Evolutionary conservation across 805 yeast species (phyloP), one percentile per base, ranked within the genome.

Genomic region (Candida nonsorbophila): DNA sequence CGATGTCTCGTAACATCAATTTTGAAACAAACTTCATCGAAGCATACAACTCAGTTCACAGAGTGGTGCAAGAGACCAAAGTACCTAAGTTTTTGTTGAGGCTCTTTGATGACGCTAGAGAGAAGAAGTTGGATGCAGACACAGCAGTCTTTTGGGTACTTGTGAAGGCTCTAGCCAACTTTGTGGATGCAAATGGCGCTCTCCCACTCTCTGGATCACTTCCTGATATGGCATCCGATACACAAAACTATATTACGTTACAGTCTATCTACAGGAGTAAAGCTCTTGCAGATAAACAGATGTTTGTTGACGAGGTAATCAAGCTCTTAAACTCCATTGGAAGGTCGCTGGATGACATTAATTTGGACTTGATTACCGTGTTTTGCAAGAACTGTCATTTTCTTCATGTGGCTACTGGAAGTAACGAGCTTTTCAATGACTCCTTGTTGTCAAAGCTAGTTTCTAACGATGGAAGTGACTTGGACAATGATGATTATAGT

Each of bases 201-300:
- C 58, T 84, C n/a, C 95, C 95, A 0, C 53, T 85, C 2, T 66
- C 79, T 3, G 95, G 94, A 0, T 69, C 60, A 1, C 48, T 88
- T 5, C 95, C 95, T 0, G 97, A 88, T 50, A 90, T 90, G 96
- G 81, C 84, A 13, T 74, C 95, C 0, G 75, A 77, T 37, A 79
- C 95, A 0, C 52, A 55, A 6, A 62, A 62, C 32, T 90, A 83
- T 49, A 62, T 80, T 2, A 51, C 45, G 6, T 53, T 90, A 20
- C 82, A 78, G 48, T 45, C 45, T 0, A 42, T 85, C 3, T 90
- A 84, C 47, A 51, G 67, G 11, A 55, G 49, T 1, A 80, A 79
- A 44, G 78, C 83, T 1, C 33, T 42, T 7, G 26, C 34, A 2
- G 95, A 87, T 49, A 49, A 58, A 25, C 41, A 47, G 14, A 17